Evolutionary conservation across 306 rosid genomes (phyloP).

Genomic region (Fragaria nilgerrensis): DNA sequence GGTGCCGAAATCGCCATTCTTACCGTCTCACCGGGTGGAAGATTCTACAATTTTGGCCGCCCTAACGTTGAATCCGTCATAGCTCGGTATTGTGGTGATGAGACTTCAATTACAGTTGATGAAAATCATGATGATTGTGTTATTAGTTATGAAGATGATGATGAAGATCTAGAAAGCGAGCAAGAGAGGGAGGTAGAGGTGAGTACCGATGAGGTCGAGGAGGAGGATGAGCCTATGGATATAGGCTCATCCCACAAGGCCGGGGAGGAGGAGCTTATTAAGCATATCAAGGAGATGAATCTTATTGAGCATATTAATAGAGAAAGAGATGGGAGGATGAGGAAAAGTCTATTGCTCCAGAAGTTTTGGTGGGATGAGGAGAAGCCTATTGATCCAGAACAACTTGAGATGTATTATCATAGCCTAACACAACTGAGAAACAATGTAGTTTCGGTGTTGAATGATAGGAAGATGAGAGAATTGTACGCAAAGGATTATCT

Average conservation of each 20-base stretch:
- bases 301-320: background rate
- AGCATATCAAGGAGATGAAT: background rate
- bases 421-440: background rate
- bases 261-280: background rate
- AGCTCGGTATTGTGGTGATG: background rate
- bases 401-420: background rate
- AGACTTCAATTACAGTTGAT: background rate
- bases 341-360: background rate
- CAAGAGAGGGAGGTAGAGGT: background rate
- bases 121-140: background rate
- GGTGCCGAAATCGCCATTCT: background rate
- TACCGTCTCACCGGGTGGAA: constrained; percentile 1
- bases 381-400: background rate
- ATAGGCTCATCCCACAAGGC: background rate
- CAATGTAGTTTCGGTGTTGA: background rate
- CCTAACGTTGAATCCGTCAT: background rate
- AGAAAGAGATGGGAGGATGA: background rate
- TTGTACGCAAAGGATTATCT: background rate
- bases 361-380: constrained; percentile 5
- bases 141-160: background rate
- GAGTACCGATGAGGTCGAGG: background rate
- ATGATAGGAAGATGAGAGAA: constrained; percentile 5
- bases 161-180: background rate
- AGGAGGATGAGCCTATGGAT: background rate
- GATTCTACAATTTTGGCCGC: background rate